Evolutionary conservation across 169 alveolate species (phyloP).

Genomic region (Perkinsus chesapeaki): DNA sequence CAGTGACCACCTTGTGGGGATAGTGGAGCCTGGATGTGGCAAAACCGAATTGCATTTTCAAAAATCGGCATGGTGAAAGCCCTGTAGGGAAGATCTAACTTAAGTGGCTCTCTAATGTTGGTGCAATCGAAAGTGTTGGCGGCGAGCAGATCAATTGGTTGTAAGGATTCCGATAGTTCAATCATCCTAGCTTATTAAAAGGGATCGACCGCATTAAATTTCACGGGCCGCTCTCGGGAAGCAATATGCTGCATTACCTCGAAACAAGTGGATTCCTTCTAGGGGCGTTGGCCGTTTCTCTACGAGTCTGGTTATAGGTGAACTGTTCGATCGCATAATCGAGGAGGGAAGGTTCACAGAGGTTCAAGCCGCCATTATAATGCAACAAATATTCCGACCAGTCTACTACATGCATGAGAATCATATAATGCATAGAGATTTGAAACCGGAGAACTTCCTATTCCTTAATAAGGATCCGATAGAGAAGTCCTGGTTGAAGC

Average conservation of each 20-base stretch:
- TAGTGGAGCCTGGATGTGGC: too few relatives aligned
- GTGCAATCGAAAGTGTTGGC: neutral
- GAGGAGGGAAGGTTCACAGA: constrained; percentile 76
- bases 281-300: too few relatives aligned
- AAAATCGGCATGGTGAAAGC: too few relatives aligned
- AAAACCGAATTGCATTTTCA: too few relatives aligned
- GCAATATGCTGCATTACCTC: too few relatives aligned
- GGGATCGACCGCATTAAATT: too few relatives aligned
- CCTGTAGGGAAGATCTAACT: neutral
- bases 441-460: constrained; percentile 80
- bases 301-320: constrained; percentile 71
- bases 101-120: neutral
- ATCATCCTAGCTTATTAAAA: too few relatives aligned
- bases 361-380: constrained; percentile 58
- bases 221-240: too few relatives aligned
- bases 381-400: constrained; percentile 81
- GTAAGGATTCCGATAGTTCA: too few relatives aligned
- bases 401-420: constrained; percentile 63
- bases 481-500: constrained; percentile 46
- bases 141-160: too few relatives aligned
- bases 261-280: too few relatives aligned
- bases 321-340: constrained; percentile 87
- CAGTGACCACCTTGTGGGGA: too few relatives aligned
- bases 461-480: constrained; percentile 35
- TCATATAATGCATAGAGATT: constrained; percentile 75